Evolutionary conservation across 2,329 filamentous ascomycete genomes (phyloP), one percentile per base, ranked within the genome.

Genomic region (Pezicula radicicola): DNA sequence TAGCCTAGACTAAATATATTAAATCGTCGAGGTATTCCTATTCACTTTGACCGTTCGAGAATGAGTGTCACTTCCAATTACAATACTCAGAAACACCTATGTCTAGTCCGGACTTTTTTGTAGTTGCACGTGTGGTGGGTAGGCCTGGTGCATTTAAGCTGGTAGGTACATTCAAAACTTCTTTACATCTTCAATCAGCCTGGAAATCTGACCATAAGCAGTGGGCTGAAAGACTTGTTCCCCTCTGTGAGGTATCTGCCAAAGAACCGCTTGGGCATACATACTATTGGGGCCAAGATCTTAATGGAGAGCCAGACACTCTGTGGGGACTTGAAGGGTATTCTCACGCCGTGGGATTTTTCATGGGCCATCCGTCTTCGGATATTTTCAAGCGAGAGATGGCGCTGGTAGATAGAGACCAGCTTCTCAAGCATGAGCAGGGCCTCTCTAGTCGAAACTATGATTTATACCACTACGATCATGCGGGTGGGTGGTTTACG

Each of bases 251-350:
- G 13, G 56, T 59, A 16, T 58, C 56, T 15, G 48, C 49, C 5
- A 57, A 55, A 18, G 55, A 59, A 44, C 53, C 48, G 13, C 54
- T 55, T 39, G 55, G 55, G 3, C 46, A 53, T 42, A 53, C 55
- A 1, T 59, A 59, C 43, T 59, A 59, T 50, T 59, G 56, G 56
- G 56, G 55, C 43, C 41, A 48, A 15, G 56, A 59, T 43, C 39
- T 57, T 9, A 49, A 57, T 40, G 56, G 56, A 9, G 55, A 51
- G 25, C 55, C 55, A n/a, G 56, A 58, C 48, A 59, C 56, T 13
- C 53, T 59, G 30, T 59, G 56, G 55, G 56, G 56, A 7, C 53
- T 59, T 7, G 56, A 59, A 36, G 55, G 56, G 28, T 59, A 59
- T 46, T 47, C 49, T n/a, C 56, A 59, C 45, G 52, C 56, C 15